These are phyloP conservation scores for Solanum megistacrolobum DNA, from an alignment of 257 asterid species.

Conservation along the genomic window DNA sequence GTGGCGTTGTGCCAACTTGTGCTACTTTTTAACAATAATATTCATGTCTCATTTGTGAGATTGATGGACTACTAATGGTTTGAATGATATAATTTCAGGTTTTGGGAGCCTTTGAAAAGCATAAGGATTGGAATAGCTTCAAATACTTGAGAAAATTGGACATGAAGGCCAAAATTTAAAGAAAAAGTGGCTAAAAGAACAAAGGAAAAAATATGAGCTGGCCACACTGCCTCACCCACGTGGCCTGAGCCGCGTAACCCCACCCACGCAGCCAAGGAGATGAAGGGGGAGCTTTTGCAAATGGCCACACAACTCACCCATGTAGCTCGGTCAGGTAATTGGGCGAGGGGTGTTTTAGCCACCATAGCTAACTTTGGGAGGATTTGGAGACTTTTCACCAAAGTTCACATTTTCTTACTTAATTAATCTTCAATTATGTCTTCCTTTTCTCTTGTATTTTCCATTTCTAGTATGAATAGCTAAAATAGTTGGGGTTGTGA, in stretches of 20 bases:
- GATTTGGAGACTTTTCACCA: neutral
- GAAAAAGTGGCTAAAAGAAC: neutral
- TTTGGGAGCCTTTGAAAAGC: neutral
- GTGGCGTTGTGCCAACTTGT: neutral
- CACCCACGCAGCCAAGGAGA: neutral
- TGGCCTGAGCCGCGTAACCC: too few species aligned
- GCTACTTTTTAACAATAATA: neutral
- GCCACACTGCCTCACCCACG: neutral
- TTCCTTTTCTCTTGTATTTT: neutral
- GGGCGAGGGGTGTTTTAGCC: neutral
- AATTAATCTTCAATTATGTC: neutral
- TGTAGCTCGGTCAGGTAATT: neutral
- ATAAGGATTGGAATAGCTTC: neutral
- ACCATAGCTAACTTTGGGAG: neutral
- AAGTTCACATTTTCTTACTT: neutral
- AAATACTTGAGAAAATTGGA: neutral
- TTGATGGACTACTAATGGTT: neutral
- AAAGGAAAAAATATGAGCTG: neutral
- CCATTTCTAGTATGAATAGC: neutral
- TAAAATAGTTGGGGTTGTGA: neutral
- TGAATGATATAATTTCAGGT: neutral
- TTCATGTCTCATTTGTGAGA: neutral
- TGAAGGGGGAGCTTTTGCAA: neutral
- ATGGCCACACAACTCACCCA: neutral
- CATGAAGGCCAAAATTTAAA: neutral